Percentiles rank a stretch among this genome's conserved stretches.
Evolutionary conservation across 2,329 filamentous ascomycete genomes (phyloP).

Genomic region (Penicillium brasilianum): DNA sequence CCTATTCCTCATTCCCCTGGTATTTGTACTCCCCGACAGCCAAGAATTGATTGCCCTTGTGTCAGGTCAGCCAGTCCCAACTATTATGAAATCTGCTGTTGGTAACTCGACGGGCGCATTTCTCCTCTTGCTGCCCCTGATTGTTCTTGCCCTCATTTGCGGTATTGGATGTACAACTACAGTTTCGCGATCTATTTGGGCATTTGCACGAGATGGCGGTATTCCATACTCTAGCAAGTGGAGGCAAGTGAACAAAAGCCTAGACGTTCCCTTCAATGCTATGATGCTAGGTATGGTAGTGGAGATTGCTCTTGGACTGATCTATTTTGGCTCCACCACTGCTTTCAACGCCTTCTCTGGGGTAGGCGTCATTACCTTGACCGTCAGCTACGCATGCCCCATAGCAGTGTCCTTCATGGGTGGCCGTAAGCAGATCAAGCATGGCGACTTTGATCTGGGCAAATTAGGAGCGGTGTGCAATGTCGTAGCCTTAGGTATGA

Average conservation of each 20-base stretch:
- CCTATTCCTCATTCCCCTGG: conserved; percentile 70
- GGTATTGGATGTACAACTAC: conserved; percentile 23
- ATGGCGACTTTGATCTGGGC: conserved; percentile 57
- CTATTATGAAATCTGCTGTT: conserved; percentile 74
- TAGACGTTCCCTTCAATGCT: conserved; percentile 71
- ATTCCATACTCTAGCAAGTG: conserved; percentile 70
- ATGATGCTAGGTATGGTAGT: conserved; percentile 69
- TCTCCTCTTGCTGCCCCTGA: conserved; percentile 67
- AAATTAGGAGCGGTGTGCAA: conserved; percentile 65
- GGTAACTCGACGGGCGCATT: conserved; percentile 74
- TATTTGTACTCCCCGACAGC: conserved; percentile 75
- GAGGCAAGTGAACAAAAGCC: conserved; percentile 64
- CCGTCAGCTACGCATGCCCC: conserved; percentile 68
- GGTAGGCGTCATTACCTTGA: conserved; percentile 76
- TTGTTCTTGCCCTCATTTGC: conserved; percentile 58
- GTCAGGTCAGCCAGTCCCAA: conserved; percentile 74
- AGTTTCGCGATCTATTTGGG: conserved; percentile 21
- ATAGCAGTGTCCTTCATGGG: conserved; percentile 64
- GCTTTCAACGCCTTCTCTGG: conserved; percentile 81
- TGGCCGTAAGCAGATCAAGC: conserved; percentile 61
- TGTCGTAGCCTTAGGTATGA: conserved; percentile 64
- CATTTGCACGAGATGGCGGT: conserved; percentile 23
- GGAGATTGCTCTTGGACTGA: conserved; percentile 71
- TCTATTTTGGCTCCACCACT: conserved; percentile 75
- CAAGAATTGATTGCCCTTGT: conserved; percentile 64